Conservation (phyloP, 1,284 basidiomycete species). For the Austroboletus olivaceoglutinosus region DNA sequence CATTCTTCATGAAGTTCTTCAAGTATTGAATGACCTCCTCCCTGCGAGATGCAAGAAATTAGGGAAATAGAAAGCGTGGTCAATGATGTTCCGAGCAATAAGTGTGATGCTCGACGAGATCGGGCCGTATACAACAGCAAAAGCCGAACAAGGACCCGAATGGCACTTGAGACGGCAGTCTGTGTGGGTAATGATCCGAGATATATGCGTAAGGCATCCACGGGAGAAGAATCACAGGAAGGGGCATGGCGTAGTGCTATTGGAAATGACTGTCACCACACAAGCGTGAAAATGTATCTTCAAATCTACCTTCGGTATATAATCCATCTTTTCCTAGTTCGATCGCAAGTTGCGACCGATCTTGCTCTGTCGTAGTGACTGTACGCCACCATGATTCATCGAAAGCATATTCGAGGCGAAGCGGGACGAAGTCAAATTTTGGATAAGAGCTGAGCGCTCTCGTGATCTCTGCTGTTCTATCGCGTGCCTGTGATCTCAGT, state of each 20-base stretch:
- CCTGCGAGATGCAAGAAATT: constrained; percentile 74
- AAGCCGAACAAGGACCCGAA: constrained; percentile 64
- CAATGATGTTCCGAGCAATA: constrained; percentile 79
- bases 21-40: constrained; percentile 74
- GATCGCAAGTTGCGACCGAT: constrained; percentile 35
- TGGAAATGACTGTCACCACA: constrained; percentile 16
- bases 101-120: constrained; percentile 62
- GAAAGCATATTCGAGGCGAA: constrained; percentile 72
- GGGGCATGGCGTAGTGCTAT: constrained; percentile 32
- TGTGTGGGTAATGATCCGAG: constrained; percentile 73
- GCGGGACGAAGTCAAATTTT: constrained; percentile 55
- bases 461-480: constrained; percentile 53
- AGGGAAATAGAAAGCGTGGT: constrained; percentile 78
- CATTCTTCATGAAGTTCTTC: constrained; percentile 73
- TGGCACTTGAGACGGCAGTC: constrained; percentile 66
- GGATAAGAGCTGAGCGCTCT: constrained; percentile 45
- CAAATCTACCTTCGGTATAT: constrained; percentile 25
- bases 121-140: constrained; percentile 69
- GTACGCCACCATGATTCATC: constrained; percentile 63
- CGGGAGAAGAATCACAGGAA: constrained; percentile 33
- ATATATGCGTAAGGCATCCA: constrained; percentile 53
- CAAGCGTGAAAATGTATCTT: not conserved
- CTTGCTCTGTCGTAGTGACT: constrained; percentile 35
- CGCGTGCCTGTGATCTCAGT: constrained; percentile 44
- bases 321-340: constrained; percentile 53